These are phyloP conservation scores for Cryptococcus sp. DNA, from an alignment of 1,284 basidiomycete genomes.

Conservation along the genomic window DNA sequence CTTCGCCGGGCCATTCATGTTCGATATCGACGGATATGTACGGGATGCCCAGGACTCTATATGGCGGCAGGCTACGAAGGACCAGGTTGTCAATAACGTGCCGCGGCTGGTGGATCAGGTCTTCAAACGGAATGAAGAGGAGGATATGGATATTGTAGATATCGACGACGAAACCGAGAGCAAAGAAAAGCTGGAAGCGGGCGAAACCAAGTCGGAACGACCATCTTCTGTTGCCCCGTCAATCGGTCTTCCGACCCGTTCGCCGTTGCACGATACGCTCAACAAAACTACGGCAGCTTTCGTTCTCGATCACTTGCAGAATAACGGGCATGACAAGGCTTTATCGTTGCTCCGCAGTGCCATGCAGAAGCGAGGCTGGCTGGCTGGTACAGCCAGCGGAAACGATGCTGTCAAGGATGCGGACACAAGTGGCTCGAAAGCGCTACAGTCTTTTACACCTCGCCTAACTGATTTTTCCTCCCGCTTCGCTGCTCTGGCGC, in stretches of 20 bases:
- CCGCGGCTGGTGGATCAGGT: constrained; percentile 16
- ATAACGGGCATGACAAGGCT: constrained; percentile 73
- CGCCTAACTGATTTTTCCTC: constrained; percentile 6
- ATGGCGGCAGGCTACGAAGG: constrained; percentile 3
- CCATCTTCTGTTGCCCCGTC: background rate
- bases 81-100: constrained; percentile 2
- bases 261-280: constrained; percentile 13
- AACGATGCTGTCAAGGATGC: background rate
- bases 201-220: background rate
- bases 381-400: background rate
- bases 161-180: background rate
- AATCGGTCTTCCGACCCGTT: constrained; percentile 4
- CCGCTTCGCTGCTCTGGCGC: constrained; percentile 1
- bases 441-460: background rate
- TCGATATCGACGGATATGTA: constrained; percentile 80
- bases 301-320: constrained; percentile 73
- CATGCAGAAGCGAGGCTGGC: constrained; percentile 22
- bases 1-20: constrained; percentile 78
- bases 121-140: constrained; percentile 1
- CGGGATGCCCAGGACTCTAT: constrained; percentile 54
- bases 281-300: constrained; percentile 62
- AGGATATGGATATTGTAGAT: background rate
- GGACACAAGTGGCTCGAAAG: background rate
- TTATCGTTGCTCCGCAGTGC: constrained; percentile 10
- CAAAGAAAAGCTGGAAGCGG: background rate